phyloP scores from a whole-genome alignment of 805 yeast species.

The Torulaspora gathmanii region DNA sequence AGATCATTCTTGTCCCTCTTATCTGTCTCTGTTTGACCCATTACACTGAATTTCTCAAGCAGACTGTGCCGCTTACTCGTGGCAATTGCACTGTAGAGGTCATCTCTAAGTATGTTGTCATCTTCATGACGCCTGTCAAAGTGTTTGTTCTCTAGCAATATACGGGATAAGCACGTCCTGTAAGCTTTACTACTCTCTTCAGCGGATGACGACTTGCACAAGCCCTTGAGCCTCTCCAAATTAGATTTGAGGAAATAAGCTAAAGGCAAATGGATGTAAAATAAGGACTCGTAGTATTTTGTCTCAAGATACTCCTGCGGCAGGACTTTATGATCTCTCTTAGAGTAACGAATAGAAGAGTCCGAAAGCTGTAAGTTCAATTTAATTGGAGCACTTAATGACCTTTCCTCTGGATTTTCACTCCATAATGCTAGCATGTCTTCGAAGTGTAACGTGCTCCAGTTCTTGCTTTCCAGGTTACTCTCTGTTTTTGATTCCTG shows the following conservation, averaged over 20 bases:
- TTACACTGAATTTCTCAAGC: conserved; percentile 11
- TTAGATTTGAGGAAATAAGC: conserved; percentile 47
- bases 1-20: conserved; percentile 32
- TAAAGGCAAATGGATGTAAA: conserved; percentile 35
- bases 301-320: conserved; percentile 28
- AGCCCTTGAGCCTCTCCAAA: conserved; percentile 42
- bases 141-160: conserved; percentile 36
- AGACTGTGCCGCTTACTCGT: conserved; percentile 22
- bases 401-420: conserved; percentile 3
- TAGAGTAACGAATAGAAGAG: neutral
- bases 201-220: conserved; percentile 36
- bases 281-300: conserved; percentile 38
- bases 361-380: conserved; percentile 13
- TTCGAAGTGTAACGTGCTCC: conserved; percentile 9
- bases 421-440: conserved; percentile 16
- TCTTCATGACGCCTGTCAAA: conserved; percentile 42
- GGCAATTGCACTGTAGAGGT: conserved; percentile 21
- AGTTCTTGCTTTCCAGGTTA: conserved; percentile 2
- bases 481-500: neutral
- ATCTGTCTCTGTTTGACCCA: conserved; percentile 17
- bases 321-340: conserved; percentile 8
- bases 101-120: conserved; percentile 19
- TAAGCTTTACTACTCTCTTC: conserved; percentile 13
- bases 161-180: conserved; percentile 28
- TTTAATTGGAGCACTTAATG: neutral